Conservation (phyloP, 306 rosid species). For the Styphnolobium japonicum region DNA sequence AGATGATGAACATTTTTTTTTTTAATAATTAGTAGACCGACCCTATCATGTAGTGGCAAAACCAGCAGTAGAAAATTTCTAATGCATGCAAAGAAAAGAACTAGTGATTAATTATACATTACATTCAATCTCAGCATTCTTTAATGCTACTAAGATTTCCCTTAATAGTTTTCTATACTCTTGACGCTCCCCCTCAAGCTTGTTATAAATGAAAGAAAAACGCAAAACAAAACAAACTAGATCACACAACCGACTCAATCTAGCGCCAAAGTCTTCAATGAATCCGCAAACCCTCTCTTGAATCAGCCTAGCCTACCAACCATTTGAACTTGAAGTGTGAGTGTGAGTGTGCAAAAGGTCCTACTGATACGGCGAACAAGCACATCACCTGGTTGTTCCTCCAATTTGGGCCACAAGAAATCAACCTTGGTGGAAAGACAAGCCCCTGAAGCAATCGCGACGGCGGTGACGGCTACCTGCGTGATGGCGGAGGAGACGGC, state of each 20-base stretch:
- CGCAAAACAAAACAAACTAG: not conserved
- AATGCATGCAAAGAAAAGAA: not conserved
- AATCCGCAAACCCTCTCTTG: not conserved
- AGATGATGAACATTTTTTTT: not conserved
- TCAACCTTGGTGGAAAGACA: constrained; percentile 95
- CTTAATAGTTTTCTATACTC: not conserved
- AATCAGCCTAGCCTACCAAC: not conserved
- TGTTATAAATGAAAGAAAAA: not conserved
- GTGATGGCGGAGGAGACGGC: constrained; percentile 94
- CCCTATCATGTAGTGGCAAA: not conserved
- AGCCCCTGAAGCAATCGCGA: constrained; percentile 97
- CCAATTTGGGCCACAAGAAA: constrained; percentile 89
- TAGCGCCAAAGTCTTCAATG: not conserved
- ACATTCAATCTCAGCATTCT: constrained; percentile 5
- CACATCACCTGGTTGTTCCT: constrained; percentile 88
- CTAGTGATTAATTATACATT: not conserved
- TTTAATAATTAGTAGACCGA: not conserved
- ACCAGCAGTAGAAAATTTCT: not conserved
- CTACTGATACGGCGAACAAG: not conserved
- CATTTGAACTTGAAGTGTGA: not conserved
- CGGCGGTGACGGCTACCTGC: constrained; percentile 94
- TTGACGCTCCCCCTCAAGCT: not conserved
- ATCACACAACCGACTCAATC: not conserved
- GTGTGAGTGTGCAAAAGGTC: not conserved
- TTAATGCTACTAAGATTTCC: not conserved